Evolutionary conservation across 2,329 filamentous ascomycete species (phyloP).

Genomic region (Calonectria pteridis): DNA sequence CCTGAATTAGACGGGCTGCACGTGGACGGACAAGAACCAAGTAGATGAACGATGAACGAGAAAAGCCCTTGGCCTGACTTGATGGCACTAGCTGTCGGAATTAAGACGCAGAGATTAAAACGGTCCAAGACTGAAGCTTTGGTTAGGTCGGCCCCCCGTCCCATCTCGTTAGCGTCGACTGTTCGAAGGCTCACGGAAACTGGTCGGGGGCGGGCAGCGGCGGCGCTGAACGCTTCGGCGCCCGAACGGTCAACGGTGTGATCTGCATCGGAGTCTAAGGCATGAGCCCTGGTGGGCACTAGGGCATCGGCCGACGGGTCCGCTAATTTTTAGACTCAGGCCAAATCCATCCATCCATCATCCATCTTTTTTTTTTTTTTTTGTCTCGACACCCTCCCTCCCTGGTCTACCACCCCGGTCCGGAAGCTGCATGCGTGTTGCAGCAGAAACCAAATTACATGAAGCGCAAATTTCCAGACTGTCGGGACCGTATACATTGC

Average conservation of each 20-base stretch:
- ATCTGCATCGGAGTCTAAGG: slow-evolving; percentile 47
- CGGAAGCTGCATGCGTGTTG: slow-evolving; percentile 40
- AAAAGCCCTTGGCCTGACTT: not conserved
- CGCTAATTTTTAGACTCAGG: slow-evolving; percentile 43
- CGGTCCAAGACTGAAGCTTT: not conserved
- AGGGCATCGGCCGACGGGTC: slow-evolving; percentile 38
- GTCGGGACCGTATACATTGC: slow-evolving; percentile 47
- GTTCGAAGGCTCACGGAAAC: slow-evolving; percentile 19
- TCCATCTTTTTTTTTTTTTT: no score
- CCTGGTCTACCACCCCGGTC: no score
- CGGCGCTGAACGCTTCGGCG: slow-evolving; percentile 26
- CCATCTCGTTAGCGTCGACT: slow-evolving; percentile 2
- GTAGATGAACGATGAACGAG: not conserved
- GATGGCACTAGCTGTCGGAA: not conserved
- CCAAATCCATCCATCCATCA: slow-evolving; percentile 37
- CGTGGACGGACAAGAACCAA: not conserved
- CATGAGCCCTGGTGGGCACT: slow-evolving; percentile 42
- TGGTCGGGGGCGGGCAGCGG: slow-evolving; percentile 19
- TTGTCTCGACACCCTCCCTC: slow-evolving; percentile 40
- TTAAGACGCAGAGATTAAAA: not conserved
- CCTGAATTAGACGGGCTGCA: not conserved
- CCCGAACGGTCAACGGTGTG: slow-evolving; percentile 47
- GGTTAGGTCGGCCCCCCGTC: not conserved
- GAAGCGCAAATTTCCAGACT: slow-evolving; percentile 53
- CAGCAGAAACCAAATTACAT: slow-evolving; percentile 45